Evolutionary conservation across 352 stramenopile genomes (phyloP), one percentile per base, ranked within the genome.

Genomic region (Pythium graminicola): DNA sequence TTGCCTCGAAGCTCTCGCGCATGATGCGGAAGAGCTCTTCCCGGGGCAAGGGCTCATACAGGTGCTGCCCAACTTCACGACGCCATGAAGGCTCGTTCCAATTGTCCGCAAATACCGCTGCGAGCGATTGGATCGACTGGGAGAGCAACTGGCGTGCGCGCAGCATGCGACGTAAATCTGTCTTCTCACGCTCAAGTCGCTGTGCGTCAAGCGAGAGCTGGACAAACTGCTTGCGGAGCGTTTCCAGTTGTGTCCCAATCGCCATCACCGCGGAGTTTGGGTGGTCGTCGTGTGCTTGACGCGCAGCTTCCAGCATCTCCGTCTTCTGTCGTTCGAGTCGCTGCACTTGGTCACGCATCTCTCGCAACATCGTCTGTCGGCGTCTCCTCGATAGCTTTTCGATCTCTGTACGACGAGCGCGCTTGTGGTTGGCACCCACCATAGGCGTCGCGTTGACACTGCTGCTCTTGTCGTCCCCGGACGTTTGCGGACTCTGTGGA

Each of bases 301-400:
- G 27, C 14, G 47, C 40, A 8, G 42, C 56, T 20, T 48, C 22
- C 17, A 62, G 54, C 56, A 58, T 46, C 33, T 19, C 35, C 23
- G 35, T 44, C 56, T 58, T 58, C 32, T 58, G 43, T 8, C 33
- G 49, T 54, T 85, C 73, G 22, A 86, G 64, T 27, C 57, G 42
- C 43, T 68, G 50, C 20, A 85, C 46, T 38, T 83, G 52, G n/a
- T 65, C 62, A 9, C 65, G 71, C 76, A 85, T 85, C 17, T 67
- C 60, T 4, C 47, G 49, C 38, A 64, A 29, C 28, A 43, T 64
- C 28, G 49, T 35, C 38, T 64, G 57, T 19, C 62, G 45, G 10
- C 61, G 61, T 16, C 62, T 41, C n/a, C 65, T 54, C 29, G 61
- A 82, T 45, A 78, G 77, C 55, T 82, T 85, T 56, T 85, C 73